phyloP scores from a whole-genome alignment of 768 basidiomycete genomes.

The Mycena latifolia region DNA sequence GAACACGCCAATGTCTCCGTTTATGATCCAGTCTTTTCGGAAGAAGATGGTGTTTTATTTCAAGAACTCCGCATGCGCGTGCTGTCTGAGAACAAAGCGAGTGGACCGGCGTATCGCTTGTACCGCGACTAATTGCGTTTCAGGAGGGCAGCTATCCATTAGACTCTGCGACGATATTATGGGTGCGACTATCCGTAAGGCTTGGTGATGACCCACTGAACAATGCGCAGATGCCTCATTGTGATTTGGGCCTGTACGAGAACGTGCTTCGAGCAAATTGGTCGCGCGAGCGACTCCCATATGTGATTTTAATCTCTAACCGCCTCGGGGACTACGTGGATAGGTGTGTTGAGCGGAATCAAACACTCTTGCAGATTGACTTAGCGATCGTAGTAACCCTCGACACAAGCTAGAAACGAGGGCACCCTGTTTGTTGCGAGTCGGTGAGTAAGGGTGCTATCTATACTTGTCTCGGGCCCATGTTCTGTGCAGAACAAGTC shows the following conservation, averaged over 20 bases:
- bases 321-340: constrained; percentile 74
- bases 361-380: neutral
- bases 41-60: constrained; percentile 68
- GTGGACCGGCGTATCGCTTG: constrained; percentile 41
- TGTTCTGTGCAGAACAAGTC: constrained; percentile 31
- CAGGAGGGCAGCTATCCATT: constrained; percentile 52
- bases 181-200: constrained; percentile 33
- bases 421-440: constrained; percentile 65
- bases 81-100: constrained; percentile 61
- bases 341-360: constrained; percentile 54
- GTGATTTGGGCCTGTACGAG: constrained; percentile 80
- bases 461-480: neutral
- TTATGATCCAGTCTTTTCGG: constrained; percentile 83
- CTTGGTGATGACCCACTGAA: neutral
- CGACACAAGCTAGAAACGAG: constrained; percentile 60
- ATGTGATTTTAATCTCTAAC: constrained; percentile 74
- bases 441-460: constrained; percentile 56
- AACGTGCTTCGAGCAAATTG: constrained; percentile 63
- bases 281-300: constrained; percentile 57
- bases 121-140: neutral
- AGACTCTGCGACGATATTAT: constrained; percentile 68
- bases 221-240: constrained; percentile 74
- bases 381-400: constrained; percentile 60
- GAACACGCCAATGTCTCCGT: constrained; percentile 60
- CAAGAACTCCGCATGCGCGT: constrained; percentile 53